Base-by-base conservation (phyloP, 345 rosid species). In the Aegle marmelos region DNA sequence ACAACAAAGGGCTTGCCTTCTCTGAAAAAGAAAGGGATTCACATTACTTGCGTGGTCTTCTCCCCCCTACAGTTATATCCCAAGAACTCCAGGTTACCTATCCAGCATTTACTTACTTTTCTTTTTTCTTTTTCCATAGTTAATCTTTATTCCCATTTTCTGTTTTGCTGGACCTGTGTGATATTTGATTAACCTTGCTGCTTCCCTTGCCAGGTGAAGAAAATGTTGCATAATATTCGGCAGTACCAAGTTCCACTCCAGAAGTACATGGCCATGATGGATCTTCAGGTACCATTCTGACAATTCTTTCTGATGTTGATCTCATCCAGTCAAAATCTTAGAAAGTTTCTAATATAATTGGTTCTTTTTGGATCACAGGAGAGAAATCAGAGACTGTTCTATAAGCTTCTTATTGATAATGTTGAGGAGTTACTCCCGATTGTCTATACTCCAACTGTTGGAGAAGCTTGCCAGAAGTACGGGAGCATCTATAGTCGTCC, bases 381-480 rank as follows among this genome's bases (percentile, higher is more conserved):
- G 87, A 87, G 88, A 81, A 95, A 92, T 75, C 98, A 95, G 84
- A 87, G 84, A 75, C 78, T 95, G 39, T 95, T 93, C 85, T 95
- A 93, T 89, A 95, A 91, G 87, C 98, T 95, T 82, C 95, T 95
- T 70, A 92, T 89, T 36, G 93, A 92, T 9, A 69, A 95, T 73
- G 98, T 95, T 60, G 99, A 93, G 90, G 99, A 95, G 87, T 89
- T 95, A 78, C 93, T 92, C 39, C 99, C 99, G 4, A 89, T 95
- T 79, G 90, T 95, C 83, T 95, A 95, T 82, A 95, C 99, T 81
- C 99, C 98, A 27, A 95, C 99, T 2, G 99, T 95, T 71, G 99
- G 99, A 67, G 97, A 95, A 85, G 99, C 99, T 78, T 95, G 98
- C 90, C 98, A 93, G 85, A 93, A 93, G 82, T 95, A 95, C 71